phyloP scores from a whole-genome alignment of 2,329 filamentous ascomycete species.

The Pestalotiopsis sp. region DNA sequence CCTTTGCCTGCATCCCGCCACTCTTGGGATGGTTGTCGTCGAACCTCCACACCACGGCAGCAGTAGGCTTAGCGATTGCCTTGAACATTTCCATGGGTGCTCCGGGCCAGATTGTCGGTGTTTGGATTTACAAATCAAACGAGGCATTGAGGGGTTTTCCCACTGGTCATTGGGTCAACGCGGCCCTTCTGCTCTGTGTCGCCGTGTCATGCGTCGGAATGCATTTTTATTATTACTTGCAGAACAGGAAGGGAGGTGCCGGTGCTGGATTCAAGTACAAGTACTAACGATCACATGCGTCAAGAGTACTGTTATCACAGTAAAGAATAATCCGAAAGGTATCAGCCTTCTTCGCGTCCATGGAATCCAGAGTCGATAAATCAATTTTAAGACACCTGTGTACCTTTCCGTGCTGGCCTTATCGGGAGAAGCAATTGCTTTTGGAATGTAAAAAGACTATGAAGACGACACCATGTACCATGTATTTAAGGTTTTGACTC shows the following conservation, averaged over 20 bases:
- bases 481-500: too few relatives aligned
- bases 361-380: too few relatives aligned
- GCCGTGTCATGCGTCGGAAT: constrained; percentile 36
- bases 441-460: too few relatives aligned
- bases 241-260: constrained; percentile 40
- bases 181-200: constrained; percentile 41
- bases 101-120: constrained; percentile 71
- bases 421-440: too few relatives aligned
- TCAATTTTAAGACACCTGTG: too few relatives aligned
- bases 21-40: constrained; percentile 71
- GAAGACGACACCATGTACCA: too few relatives aligned
- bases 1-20: constrained; percentile 71
- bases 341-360: too few relatives aligned
- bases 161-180: constrained; percentile 65
- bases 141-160: constrained; percentile 67
- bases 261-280: constrained; percentile 15
- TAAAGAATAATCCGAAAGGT: too few relatives aligned
- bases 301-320: too few relatives aligned
- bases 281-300: too few relatives aligned
- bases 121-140: constrained; percentile 73
- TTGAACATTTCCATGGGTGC: constrained; percentile 70
- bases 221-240: constrained; percentile 57
- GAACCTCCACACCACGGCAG: constrained; percentile 67
- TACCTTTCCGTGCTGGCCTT: too few relatives aligned
- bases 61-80: constrained; percentile 70